A percentile compares a stretch with the other conserved stretches of the same genome.
Evolutionary conservation across 2,329 filamentous ascomycete species (phyloP).

Genomic region (Emergomyces africanus): DNA sequence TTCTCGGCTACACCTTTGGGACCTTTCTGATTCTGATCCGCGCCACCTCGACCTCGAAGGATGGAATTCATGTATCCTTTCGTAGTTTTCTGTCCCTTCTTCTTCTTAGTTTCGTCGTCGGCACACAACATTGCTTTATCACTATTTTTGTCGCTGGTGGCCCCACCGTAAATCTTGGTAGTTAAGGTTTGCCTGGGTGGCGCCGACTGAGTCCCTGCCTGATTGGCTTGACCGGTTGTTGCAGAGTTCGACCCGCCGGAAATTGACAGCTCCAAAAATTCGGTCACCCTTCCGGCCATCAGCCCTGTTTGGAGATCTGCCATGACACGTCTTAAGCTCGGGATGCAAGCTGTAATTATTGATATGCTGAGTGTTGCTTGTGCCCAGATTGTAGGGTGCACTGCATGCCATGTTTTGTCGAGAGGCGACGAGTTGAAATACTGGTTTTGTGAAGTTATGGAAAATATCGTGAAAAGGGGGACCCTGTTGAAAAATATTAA

Average conservation of each 20-base stretch:
- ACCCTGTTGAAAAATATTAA: slow-evolving; percentile 9
- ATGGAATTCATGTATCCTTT: background rate
- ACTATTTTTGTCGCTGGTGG: background rate
- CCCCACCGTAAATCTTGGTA: background rate
- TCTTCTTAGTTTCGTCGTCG: no score
- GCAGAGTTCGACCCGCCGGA: slow-evolving; percentile 5
- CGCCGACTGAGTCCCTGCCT: background rate
- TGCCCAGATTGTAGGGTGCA: slow-evolving; percentile 14
- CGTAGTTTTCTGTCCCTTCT: background rate
- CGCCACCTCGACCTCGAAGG: background rate
- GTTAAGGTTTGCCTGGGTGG: background rate
- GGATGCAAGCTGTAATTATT: slow-evolving; percentile 17
- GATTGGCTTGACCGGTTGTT: background rate
- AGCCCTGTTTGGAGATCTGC: slow-evolving; percentile 15
- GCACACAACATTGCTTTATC: background rate
- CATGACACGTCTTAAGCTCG: slow-evolving; percentile 13
- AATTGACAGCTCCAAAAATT: slow-evolving; percentile 11
- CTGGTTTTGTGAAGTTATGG: slow-evolving; percentile 6
- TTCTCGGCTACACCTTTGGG: background rate
- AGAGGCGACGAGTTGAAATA: slow-evolving; percentile 10
- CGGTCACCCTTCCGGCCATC: slow-evolving; percentile 13
- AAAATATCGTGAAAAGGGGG: slow-evolving; percentile 11
- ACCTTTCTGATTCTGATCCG: background rate
- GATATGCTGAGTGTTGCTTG: slow-evolving; percentile 12
- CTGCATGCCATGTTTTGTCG: slow-evolving; percentile 13